Conservation (phyloP, 2,329 filamentous ascomycete species). For the Parastagonospora avenae region DNA sequence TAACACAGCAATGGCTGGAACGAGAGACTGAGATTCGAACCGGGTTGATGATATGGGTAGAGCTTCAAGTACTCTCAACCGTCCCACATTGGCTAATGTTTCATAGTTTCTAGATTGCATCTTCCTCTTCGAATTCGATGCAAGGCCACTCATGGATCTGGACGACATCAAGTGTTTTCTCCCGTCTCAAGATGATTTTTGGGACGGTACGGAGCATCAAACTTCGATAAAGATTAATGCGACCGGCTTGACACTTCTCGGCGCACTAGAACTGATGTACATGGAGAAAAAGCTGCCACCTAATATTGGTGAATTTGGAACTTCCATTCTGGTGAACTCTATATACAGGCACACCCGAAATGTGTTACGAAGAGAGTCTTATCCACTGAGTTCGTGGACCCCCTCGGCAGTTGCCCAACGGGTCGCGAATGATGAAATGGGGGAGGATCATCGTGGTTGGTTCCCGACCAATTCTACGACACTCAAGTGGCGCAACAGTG, state of each 20-base stretch:
- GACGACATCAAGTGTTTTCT: constrained; percentile 8
- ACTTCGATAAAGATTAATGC: not conserved
- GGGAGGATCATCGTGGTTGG: constrained; percentile 41
- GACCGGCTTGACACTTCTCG: constrained; percentile 3
- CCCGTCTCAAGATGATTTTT: constrained; percentile 15
- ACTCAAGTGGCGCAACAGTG: constrained; percentile 55
- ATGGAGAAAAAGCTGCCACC: constrained; percentile 55
- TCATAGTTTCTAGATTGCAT: constrained; percentile 8
- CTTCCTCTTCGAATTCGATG: constrained; percentile 13
- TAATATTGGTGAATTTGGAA: constrained; percentile 55
- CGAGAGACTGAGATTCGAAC: constrained; percentile 7
- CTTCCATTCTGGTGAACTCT: constrained; percentile 56
- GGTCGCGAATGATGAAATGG: constrained; percentile 3
- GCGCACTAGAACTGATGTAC: constrained; percentile 54
- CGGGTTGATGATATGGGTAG: constrained; percentile 11
- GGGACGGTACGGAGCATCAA: constrained; percentile 5
- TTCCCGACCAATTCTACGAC: constrained; percentile 55
- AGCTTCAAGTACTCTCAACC: no score
- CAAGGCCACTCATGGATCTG: constrained; percentile 11
- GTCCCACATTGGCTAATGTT: not conserved
- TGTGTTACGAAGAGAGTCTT: constrained; percentile 52
- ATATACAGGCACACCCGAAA: constrained; percentile 58
- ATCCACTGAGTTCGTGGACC: constrained; percentile 50
- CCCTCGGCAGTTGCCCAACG: constrained; percentile 28
- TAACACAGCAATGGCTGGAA: not conserved